These are phyloP conservation scores for Mycena citricolor DNA, from an alignment of 1,284 basidiomycete species.

Conservation along the genomic window DNA sequence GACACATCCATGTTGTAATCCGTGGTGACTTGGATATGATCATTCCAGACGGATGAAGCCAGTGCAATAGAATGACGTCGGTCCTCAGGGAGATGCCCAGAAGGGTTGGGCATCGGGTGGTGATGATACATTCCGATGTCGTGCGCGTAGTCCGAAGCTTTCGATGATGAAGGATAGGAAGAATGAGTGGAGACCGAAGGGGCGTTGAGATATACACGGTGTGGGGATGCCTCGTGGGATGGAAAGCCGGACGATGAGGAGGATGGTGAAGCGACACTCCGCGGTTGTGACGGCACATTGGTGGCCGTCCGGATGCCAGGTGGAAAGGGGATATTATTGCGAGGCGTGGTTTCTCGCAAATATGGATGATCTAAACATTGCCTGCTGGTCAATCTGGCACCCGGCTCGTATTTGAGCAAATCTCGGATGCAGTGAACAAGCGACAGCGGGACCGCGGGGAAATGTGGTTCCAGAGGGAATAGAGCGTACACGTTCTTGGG, in stretches of 20 bases:
- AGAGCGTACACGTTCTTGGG: conserved; percentile 77
- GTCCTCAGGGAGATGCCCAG: conserved; percentile 40
- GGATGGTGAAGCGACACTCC: conserved; percentile 42
- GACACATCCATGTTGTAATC: conserved; percentile 70
- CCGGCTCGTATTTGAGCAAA: conserved; percentile 91
- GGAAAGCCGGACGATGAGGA: conserved; percentile 56
- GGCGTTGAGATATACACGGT: conserved; percentile 43
- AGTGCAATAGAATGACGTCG: conserved; percentile 30
- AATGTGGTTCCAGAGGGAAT: conserved; percentile 56
- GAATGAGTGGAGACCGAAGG: conserved; percentile 39
- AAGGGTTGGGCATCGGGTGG: conserved; percentile 26
- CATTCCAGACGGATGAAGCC: conserved; percentile 29
- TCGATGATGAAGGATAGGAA: conserved; percentile 27
- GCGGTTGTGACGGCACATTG: conserved; percentile 32
- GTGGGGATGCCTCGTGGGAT: conserved; percentile 55
- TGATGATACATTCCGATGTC: conserved; percentile 34
- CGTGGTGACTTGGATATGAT: conserved; percentile 32
- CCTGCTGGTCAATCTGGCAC: conserved; percentile 77
- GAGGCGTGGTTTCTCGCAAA: conserved; percentile 70
- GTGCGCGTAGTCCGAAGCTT: conserved; percentile 35
- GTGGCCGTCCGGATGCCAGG: conserved; percentile 45
- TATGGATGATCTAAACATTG: conserved; percentile 91
- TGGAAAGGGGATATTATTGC: conserved; percentile 67
- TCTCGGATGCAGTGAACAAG: conserved; percentile 92
- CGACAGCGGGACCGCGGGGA: conserved; percentile 66